Evolutionary conservation across 371 early-diverging fungal species (phyloP), one percentile per base, ranked within the genome.

Genomic region (Amoeboaphelidium protococcarum): DNA sequence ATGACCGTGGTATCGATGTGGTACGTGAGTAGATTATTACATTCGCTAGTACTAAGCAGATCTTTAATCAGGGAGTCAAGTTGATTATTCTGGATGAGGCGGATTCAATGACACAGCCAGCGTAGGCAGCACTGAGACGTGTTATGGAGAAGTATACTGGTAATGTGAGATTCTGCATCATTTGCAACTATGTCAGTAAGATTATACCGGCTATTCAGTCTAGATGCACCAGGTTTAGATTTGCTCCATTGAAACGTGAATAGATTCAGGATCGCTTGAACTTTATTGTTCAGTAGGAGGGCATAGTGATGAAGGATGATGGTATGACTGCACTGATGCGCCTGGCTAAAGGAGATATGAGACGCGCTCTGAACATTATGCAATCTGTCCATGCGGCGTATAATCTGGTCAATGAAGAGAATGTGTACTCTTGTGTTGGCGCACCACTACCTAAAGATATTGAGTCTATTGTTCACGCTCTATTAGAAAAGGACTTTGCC

Each of bases 1-100:
- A 99, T 58, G 97, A 98, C 54, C 78, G 99, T 53, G 99, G 99
- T 54, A 95, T 99, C 54, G 91, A 90, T 53, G 90, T 89, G n/a
- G 97, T 99, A 16, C 68, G 99, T 20, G 84, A 94, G 45, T 84
- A 86, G 59, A 95, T 99, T 61, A 96, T 91, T 61, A 82, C 69
- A 51, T 99, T 97, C 80, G 90, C 96, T 10, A 79, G 84, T 42
- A 88, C 89, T 2, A 73, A 76, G 47, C 82, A 71, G 46, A 79
- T 88, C 25, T 84, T 81, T 54, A 80, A 63, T 58, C 59, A 53
- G 41, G 79, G 78, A 12, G 78, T 83, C 59, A 99, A 96, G 58
- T 59, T 97, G 50, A 86, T 99, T 52, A 79, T 99, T 41, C 64
- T 99, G 27, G 98, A 99, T 59, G 99, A 99, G 65, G 94, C 91